These are phyloP conservation scores for Heterobasidion annosum DNA, from an alignment of 1,284 basidiomycete genomes.

Conservation along the genomic window DNA sequence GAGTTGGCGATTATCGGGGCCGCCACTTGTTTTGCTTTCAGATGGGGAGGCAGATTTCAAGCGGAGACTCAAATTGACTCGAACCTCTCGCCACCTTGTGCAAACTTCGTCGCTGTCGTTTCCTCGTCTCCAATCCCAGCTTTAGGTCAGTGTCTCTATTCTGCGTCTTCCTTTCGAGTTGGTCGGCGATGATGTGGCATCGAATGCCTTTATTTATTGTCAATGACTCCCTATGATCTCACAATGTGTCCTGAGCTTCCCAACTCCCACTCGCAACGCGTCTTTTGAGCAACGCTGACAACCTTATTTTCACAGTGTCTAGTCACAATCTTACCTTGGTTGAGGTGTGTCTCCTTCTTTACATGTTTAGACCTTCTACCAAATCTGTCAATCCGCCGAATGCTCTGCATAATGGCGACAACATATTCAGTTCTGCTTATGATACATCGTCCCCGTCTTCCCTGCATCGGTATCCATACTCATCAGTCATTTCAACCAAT, in stretches of 20 bases:
- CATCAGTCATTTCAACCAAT: conserved; percentile 3
- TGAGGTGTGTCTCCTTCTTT: not conserved
- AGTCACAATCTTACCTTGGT: not conserved
- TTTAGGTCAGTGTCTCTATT: not conserved
- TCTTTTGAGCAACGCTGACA: not conserved
- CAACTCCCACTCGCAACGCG: not conserved
- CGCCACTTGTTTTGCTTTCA: conserved; percentile 15
- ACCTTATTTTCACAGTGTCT: not conserved
- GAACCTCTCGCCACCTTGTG: not conserved
- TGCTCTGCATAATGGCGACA: conserved; percentile 17
- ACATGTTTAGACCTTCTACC: conserved; percentile 8
- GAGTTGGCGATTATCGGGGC: conserved; percentile 33
- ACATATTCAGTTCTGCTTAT: conserved; percentile 16
- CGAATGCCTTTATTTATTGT: conserved; percentile 58
- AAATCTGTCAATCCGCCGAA: conserved; percentile 50
- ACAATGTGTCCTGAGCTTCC: conserved; percentile 28
- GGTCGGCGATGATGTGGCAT: conserved; percentile 36
- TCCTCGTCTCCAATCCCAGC: not conserved
- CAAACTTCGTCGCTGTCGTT: not conserved
- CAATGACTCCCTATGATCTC: conserved; percentile 51
- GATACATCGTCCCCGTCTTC: conserved; percentile 8
- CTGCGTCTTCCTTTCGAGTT: conserved; percentile 1
- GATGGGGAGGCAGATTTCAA: conserved; percentile 3
- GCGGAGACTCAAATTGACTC: conserved; percentile 6
- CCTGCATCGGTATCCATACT: not conserved